Evolutionary conservation across 78 protist species (phyloP).

Genomic region (Anaeramoeba flamelloides): DNA sequence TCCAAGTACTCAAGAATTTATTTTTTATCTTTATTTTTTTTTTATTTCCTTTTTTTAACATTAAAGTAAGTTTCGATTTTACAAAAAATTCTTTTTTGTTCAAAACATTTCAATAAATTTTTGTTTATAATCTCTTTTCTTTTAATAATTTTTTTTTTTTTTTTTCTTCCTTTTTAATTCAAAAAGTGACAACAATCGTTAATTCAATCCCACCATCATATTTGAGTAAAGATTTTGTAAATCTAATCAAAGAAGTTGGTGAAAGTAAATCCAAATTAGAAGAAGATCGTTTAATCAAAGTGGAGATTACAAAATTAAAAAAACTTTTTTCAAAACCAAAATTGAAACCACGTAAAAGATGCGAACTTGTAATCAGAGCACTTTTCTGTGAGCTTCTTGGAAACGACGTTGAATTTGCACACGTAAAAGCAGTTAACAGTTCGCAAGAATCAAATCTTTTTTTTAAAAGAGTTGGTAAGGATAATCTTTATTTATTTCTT

Average conservation of each 20-base stretch:
- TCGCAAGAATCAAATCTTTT: neutral
- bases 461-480: neutral
- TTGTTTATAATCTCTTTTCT: too few species aligned
- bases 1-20: too few species aligned
- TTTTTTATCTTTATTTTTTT: too few species aligned
- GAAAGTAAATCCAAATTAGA: neutral
- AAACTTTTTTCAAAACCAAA: neutral
- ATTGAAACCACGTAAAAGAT: neutral
- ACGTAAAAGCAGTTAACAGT: neutral
- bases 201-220: too few species aligned
- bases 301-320: neutral
- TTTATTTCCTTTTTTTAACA: too few species aligned
- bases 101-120: too few species aligned
- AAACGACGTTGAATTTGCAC: neutral
- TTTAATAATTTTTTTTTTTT: too few species aligned
- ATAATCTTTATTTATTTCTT: neutral
- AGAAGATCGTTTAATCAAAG: neutral
- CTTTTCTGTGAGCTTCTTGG: neutral
- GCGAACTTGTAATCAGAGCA: neutral
- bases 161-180: too few species aligned
- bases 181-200: too few species aligned
- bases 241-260: neutral
- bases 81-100: too few species aligned
- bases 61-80: too few species aligned
- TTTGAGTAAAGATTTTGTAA: too few species aligned